Evolutionary conservation across 805 yeast genomes (phyloP).

Genomic region (Wickerhamiella hasegawae): DNA sequence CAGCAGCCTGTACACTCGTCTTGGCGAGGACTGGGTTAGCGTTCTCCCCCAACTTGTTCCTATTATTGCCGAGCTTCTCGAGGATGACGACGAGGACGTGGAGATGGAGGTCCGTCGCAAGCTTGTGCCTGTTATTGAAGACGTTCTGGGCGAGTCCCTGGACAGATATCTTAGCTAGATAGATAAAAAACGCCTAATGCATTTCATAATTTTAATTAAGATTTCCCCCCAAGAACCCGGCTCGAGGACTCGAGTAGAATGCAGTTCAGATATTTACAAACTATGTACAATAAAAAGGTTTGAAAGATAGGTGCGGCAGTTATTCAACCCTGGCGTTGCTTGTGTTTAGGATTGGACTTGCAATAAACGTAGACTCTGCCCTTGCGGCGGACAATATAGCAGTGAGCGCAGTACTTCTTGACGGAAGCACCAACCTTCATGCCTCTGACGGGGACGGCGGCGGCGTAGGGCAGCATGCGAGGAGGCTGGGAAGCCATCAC

Average conservation of each 20-base stretch:
- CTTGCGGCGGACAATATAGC: conserved; percentile 85
- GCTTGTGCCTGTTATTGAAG: conserved; percentile 78
- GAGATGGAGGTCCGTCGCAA: conserved; percentile 85
- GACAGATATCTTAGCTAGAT: conserved; percentile 31
- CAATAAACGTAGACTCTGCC: conserved; percentile 90
- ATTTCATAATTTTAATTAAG: too few species aligned
- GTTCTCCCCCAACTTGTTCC: conserved; percentile 92
- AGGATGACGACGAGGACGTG: conserved; percentile 88
- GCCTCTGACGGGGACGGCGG: conserved; percentile 31
- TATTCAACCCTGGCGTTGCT: conserved; percentile 66
- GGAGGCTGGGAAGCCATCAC: neutral
- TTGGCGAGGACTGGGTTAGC: conserved; percentile 88
- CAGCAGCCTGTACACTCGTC: conserved; percentile 69
- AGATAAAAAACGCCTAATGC: too few species aligned
- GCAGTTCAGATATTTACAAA: too few species aligned
- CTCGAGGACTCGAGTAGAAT: too few species aligned
- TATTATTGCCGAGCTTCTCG: conserved; percentile 82
- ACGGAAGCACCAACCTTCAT: conserved; percentile 89
- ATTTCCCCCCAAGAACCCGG: too few species aligned
- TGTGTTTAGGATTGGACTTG: conserved; percentile 83
- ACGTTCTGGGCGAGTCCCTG: conserved; percentile 85
- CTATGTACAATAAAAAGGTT: too few species aligned
- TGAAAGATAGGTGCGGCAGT: too few species aligned
- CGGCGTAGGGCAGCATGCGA: neutral
- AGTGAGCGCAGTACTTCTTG: conserved; percentile 82